A percentile compares a stretch with the other conserved stretches of the same genome.
Evolutionary conservation across 305 asterid genomes (phyloP).

Genomic region (Coffea humblotiana): DNA sequence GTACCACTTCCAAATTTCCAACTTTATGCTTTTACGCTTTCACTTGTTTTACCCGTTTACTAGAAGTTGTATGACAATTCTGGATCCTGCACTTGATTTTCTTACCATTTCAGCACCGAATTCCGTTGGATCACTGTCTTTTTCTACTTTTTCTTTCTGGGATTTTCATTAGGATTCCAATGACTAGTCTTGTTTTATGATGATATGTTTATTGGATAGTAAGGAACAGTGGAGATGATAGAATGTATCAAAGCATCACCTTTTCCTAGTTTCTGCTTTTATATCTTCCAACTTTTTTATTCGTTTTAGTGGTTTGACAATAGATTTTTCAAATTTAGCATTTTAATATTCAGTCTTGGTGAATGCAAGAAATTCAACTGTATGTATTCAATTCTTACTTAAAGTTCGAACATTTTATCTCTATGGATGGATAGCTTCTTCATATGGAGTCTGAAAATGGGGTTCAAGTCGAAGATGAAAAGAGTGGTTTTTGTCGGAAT

Average conservation of each 20-base stretch:
- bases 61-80: neutral
- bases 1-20: neutral
- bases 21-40: neutral
- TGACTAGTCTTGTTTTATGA: slow-evolving; percentile 4
- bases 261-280: neutral
- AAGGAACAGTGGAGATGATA: neutral
- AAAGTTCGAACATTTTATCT: too few relatives aligned
- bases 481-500: slow-evolving; percentile 40
- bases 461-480: slow-evolving; percentile 56
- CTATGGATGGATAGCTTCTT: slow-evolving; percentile 14
- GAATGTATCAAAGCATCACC: neutral
- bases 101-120: slow-evolving; percentile 4
- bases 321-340: neutral
- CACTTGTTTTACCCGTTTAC: neutral
- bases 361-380: neutral
- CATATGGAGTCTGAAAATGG: slow-evolving; percentile 68
- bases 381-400: neutral
- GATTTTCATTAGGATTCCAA: neutral
- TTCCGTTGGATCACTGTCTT: slow-evolving; percentile 31
- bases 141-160: slow-evolving; percentile 11
- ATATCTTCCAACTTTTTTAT: neutral
- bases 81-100: slow-evolving; percentile 8
- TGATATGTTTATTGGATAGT: slow-evolving; percentile 15
- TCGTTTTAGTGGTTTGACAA: neutral
- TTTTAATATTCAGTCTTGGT: neutral